Evolutionary conservation across 352 stramenopile genomes (phyloP), one percentile per base, ranked within the genome.

Genomic region (Halophytophthora batemanensis): DNA sequence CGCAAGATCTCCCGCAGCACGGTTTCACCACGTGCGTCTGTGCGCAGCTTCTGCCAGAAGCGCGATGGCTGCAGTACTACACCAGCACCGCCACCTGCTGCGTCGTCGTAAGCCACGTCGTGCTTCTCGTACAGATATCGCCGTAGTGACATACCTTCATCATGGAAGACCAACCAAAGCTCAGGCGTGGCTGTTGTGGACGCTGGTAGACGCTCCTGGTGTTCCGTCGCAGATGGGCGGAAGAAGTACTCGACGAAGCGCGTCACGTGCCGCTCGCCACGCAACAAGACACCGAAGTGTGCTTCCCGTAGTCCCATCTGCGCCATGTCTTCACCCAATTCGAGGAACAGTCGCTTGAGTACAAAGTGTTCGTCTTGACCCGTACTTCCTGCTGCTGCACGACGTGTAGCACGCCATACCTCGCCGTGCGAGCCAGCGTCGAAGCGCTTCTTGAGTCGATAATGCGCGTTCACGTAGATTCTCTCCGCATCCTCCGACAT

Each of bases 1-100:
- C 83, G 93, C 56, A 98, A 61, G 57, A 97, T 97, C 46, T 97
- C 93, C 39, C 87, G 86, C 45, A 98, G 45, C 14, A 91, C 82
- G 15, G 66, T 49, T 65, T 87, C 80, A 0, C 82, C 82, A 2
- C 64, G 57, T 0, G 47, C 51, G 46, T 88, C 70, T 0, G 68
- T 58, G 7, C 82, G 77, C 18, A 93, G 60, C n/a, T 71, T 77
- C n/a, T 87, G 47, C 82, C 82, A 93, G 31, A 93, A 93, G 8
- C 61, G 58, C 21, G 85, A 95, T 15, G 75, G 81, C 42, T 92
- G 70, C 18, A 93, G 66, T 2, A 93, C 59, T 13, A 91, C 73
- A 2, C 67, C 55, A 36, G 58, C 63, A n/a, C 50, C 41, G 6
- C 36, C 39, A 3, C 53, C 38, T 7, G 22, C 42, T 42, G 70